A percentile compares a stretch with the other conserved stretches of the same genome.
Conservation (phyloP, 2,329 filamentous ascomycete species). For the Nothomitra cinnamomea region DNA sequence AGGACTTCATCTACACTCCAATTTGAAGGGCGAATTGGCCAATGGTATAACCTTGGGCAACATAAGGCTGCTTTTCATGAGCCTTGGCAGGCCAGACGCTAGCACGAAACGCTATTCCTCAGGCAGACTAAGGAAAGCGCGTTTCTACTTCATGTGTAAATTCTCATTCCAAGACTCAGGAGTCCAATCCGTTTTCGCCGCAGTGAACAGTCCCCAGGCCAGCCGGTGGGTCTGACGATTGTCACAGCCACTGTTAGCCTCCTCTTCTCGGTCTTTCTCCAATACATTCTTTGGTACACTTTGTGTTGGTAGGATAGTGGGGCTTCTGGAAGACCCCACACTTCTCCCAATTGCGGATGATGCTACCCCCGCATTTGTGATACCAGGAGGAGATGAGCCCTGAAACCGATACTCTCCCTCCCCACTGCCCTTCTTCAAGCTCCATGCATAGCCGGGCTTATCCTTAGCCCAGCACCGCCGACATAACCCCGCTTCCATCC, state of each 20-base stretch:
- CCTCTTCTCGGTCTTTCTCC: not conserved
- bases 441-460: slow-evolving; percentile 1
- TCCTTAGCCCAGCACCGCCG: slow-evolving; percentile 10
- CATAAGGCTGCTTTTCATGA: not conserved
- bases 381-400: not conserved
- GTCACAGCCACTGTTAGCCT: not conserved
- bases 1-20: too few species aligned
- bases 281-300: not conserved
- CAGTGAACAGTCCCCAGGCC: slow-evolving; percentile 10
- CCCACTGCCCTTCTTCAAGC: not conserved
- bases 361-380: not conserved
- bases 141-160: not conserved
- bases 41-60: too few species aligned
- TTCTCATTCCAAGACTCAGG: slow-evolving; percentile 5
- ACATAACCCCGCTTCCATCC: slow-evolving; percentile 4
- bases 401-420: not conserved
- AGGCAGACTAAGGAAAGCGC: not conserved
- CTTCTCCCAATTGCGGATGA: not conserved
- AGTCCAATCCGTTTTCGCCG: slow-evolving; percentile 9
- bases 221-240: slow-evolving; percentile 4
- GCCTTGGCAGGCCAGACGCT: too few species aligned
- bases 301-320: not conserved
- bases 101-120: too few species aligned
- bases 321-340: too few species aligned
- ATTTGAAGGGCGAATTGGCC: too few species aligned